phyloP scores from a whole-genome alignment of 176 grass and related monocot species.

The Phyllostachys edulis region DNA sequence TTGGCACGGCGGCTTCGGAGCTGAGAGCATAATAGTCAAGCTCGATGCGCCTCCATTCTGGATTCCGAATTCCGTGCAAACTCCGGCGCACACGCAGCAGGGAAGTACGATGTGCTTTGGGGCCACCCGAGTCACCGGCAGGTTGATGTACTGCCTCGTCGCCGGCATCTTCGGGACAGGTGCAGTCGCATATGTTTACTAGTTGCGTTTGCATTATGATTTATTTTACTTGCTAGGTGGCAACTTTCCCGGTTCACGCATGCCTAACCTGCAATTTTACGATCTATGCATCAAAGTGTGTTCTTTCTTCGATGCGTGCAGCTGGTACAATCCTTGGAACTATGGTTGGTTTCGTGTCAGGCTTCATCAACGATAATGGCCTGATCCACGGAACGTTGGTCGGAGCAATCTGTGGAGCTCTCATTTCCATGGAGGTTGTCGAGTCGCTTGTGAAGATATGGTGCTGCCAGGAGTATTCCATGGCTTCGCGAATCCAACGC shows the following conservation, averaged over 20 bases:
- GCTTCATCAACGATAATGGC: slow-evolving; percentile 43
- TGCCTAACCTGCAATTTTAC: not conserved
- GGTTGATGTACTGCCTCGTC: not conserved
- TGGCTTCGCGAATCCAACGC: slow-evolving; percentile 42
- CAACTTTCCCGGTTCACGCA: too few species aligned
- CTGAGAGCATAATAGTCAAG: not conserved
- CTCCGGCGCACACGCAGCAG: not conserved
- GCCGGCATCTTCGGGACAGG: slow-evolving; percentile 1
- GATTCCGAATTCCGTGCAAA: too few species aligned
- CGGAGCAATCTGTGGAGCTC: slow-evolving; percentile 49
- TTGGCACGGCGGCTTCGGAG: too few species aligned
- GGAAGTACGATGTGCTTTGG: not conserved
- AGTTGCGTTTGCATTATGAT: not conserved
- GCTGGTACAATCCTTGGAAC: slow-evolving; percentile 43
- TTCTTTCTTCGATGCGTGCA: not conserved
- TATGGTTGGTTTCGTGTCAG: slow-evolving; percentile 33
- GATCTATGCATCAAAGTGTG: not conserved
- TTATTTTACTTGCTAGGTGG: not conserved
- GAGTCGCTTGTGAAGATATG: slow-evolving; percentile 43
- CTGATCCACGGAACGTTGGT: slow-evolving; percentile 45
- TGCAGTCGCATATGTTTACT: not conserved
- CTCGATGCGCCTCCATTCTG: too few species aligned
- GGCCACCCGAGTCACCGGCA: not conserved
- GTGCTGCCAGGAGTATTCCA: slow-evolving; percentile 25
- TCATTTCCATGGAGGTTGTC: slow-evolving; percentile 55